Percentiles rank a stretch among this genome's conserved stretches.
These are phyloP conservation scores for Mucor saturninus DNA, from an alignment of 371 early-diverging fungal genomes.

Conservation along the genomic window DNA sequence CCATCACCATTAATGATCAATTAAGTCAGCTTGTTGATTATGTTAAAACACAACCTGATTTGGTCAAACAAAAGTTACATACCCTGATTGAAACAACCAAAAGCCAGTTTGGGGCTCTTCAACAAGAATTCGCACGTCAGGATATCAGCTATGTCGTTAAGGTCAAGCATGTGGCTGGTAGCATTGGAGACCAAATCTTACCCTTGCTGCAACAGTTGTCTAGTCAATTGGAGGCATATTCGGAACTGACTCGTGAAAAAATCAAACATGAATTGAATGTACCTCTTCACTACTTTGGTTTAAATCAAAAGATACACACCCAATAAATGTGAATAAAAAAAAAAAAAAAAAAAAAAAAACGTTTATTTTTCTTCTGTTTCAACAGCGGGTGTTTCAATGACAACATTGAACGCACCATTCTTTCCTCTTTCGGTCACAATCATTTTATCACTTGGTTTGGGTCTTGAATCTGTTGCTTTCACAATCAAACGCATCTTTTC, in stretches of 20 bases:
- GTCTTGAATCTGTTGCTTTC: constrained; percentile 43
- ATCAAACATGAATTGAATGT: constrained; percentile 27
- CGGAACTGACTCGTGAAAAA: constrained; percentile 28
- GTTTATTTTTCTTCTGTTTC: constrained; percentile 2
- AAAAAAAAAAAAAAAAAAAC: not conserved
- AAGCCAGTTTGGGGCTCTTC: constrained; percentile 49
- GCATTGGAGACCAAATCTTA: constrained; percentile 57
- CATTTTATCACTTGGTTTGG: constrained; percentile 25
- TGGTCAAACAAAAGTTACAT: constrained; percentile 48
- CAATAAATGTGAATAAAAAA: constrained; percentile 11
- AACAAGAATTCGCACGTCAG: constrained; percentile 47
- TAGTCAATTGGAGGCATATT: constrained; percentile 35
- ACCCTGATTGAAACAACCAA: constrained; percentile 46
- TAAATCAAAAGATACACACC: constrained; percentile 21
- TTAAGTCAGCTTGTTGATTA: constrained; percentile 36
- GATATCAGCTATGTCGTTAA: constrained; percentile 57
- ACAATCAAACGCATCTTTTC: constrained; percentile 47
- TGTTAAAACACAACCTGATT: constrained; percentile 56
- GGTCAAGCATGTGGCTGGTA: constrained; percentile 49
- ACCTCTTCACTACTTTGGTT: constrained; percentile 31
- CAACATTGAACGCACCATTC: constrained; percentile 45
- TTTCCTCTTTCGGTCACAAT: constrained; percentile 40
- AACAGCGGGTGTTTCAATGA: constrained; percentile 38
- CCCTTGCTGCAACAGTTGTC: constrained; percentile 58
- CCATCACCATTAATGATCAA: constrained; percentile 28